Percentiles rank a stretch among this genome's conserved stretches.
These are phyloP conservation scores for Ziziphus jujuba DNA, from an alignment of 306 rosid genomes.

Conservation along the genomic window DNA sequence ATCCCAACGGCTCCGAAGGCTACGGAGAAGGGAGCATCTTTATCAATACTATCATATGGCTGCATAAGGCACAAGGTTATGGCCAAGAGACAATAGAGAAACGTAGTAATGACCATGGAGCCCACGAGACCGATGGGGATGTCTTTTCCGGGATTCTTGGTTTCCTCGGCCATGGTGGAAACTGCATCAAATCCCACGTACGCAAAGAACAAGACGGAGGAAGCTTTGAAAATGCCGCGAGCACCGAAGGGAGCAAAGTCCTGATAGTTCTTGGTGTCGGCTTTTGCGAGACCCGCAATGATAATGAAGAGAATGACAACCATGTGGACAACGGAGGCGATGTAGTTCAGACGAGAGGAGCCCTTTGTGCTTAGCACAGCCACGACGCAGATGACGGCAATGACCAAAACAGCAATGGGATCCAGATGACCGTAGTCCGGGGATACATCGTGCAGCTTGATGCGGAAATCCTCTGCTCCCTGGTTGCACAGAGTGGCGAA, in stretches of 20 bases:
- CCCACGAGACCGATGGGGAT: slow-evolving; percentile 89
- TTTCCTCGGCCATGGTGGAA: slow-evolving; percentile 95
- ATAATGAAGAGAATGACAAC: slow-evolving; percentile 62
- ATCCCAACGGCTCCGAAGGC: slow-evolving; percentile 68
- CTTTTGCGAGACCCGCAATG: slow-evolving; percentile 67
- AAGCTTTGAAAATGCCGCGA: slow-evolving; percentile 61
- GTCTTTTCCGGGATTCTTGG: slow-evolving; percentile 70
- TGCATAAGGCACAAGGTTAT: slow-evolving; percentile 76
- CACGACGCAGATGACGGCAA: slow-evolving; percentile 40
- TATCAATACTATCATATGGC: slow-evolving; percentile 11
- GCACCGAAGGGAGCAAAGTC: slow-evolving; percentile 35
- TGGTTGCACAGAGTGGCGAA: slow-evolving; percentile 69
- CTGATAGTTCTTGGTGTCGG: slow-evolving; percentile 51
- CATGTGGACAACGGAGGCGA: slow-evolving; percentile 68
- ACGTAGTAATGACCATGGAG: slow-evolving; percentile 62
- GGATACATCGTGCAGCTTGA: slow-evolving; percentile 30
- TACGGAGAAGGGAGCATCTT: slow-evolving; percentile 57
- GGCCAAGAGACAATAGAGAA: slow-evolving; percentile 53
- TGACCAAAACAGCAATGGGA: slow-evolving; percentile 60
- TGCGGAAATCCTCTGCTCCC: slow-evolving; percentile 55
- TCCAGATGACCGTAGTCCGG: slow-evolving; percentile 54
- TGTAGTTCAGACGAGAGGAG: slow-evolving; percentile 77
- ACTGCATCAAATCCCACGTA: slow-evolving; percentile 88
- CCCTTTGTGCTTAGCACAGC: slow-evolving; percentile 82
- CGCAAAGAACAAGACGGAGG: slow-evolving; percentile 88